These are phyloP conservation scores for Didymosphaeria variabile DNA, from an alignment of 2,329 filamentous ascomycete genomes.

Conservation along the genomic window DNA sequence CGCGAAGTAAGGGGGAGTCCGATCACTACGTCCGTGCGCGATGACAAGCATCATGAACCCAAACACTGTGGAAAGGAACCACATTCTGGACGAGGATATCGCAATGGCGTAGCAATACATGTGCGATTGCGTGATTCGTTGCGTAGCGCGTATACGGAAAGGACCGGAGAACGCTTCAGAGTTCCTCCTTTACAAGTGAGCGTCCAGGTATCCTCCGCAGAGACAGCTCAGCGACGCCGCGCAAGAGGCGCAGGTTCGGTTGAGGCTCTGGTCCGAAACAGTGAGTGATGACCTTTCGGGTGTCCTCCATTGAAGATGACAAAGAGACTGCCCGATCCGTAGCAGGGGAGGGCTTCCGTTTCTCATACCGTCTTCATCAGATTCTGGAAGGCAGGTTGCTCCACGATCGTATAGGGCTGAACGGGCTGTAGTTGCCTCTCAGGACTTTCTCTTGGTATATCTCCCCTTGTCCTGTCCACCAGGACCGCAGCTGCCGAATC, in stretches of 20 bases:
- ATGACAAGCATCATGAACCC: conserved; percentile 1
- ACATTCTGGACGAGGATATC: neutral
- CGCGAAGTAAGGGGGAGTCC: conserved; percentile 5
- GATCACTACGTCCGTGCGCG: neutral
- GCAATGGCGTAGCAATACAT: neutral
- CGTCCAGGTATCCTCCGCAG: neutral
- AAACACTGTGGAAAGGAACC: neutral
- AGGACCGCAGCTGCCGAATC: conserved; percentile 19
- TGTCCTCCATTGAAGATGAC: conserved; percentile 12
- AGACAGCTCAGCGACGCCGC: neutral
- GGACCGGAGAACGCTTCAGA: conserved; percentile 5
- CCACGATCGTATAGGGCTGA: conserved; percentile 11
- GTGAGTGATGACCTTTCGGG: neutral
- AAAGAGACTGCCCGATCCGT: conserved; percentile 14
- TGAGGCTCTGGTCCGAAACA: conserved; percentile 10
- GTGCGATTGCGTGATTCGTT: conserved; percentile 1
- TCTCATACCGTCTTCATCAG: conserved; percentile 6
- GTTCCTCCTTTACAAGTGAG: conserved; percentile 7
- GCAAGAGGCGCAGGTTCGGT: conserved; percentile 1
- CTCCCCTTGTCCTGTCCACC: conserved; percentile 16
- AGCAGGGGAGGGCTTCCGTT: neutral
- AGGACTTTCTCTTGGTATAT: conserved; percentile 1
- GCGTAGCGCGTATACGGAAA: neutral
- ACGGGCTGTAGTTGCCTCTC: conserved; percentile 10
- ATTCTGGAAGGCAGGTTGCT: conserved; percentile 6